phyloP scores from a whole-genome alignment of 257 asterid genomes.

The Henckelia pumila region DNA sequence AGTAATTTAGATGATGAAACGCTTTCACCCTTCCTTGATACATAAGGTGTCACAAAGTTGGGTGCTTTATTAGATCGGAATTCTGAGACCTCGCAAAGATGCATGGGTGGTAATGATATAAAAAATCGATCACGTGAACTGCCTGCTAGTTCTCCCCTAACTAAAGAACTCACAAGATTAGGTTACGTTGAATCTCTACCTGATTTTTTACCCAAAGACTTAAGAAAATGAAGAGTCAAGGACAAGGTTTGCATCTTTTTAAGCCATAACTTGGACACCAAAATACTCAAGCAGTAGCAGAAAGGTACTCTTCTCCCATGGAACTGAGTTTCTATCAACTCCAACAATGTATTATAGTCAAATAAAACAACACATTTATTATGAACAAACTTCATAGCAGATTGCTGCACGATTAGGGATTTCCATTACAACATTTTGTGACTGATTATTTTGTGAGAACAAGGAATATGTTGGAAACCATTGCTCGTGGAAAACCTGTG shows the following conservation, averaged over 20 bases:
- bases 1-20: slow-evolving; percentile 25
- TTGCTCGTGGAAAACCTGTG: slow-evolving; percentile 68
- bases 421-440: slow-evolving; percentile 53
- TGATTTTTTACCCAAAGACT: slow-evolving; percentile 52
- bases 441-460: slow-evolving; percentile 69
- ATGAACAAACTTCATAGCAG: slow-evolving; percentile 41
- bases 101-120: slow-evolving; percentile 30
- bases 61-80: slow-evolving; percentile 27
- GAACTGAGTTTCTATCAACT: slow-evolving; percentile 3
- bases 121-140: slow-evolving; percentile 25
- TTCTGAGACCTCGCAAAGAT: slow-evolving; percentile 27
- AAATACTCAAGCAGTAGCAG: slow-evolving; percentile 52
- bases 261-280: slow-evolving; percentile 66
- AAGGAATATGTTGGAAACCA: slow-evolving; percentile 76
- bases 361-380: slow-evolving; percentile 12
- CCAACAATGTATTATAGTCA: slow-evolving; percentile 2
- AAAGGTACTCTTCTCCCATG: slow-evolving; percentile 39
- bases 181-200: slow-evolving; percentile 51
- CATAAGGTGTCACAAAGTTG: slow-evolving; percentile 26
- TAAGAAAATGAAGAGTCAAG: slow-evolving; percentile 45
- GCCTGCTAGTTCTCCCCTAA: slow-evolving; percentile 52
- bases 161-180: slow-evolving; percentile 65
- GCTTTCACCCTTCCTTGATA: slow-evolving; percentile 25
- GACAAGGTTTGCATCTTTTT: slow-evolving; percentile 52
- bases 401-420: slow-evolving; percentile 55